phyloP scores from a whole-genome alignment of 345 rosid species.

The Acer campestre region DNA sequence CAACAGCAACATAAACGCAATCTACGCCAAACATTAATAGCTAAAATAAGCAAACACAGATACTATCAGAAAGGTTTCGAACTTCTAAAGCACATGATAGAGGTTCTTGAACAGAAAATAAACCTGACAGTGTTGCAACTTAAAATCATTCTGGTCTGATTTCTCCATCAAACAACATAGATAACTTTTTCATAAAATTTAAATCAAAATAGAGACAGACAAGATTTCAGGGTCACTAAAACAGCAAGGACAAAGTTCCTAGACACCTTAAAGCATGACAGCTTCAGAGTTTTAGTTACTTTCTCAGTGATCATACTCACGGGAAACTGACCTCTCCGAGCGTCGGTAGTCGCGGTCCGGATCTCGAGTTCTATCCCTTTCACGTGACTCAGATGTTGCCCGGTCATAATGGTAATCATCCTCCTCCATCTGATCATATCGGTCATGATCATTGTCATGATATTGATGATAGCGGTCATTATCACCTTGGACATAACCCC shows the following conservation, averaged over 20 bases:
- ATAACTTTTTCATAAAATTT: neutral
- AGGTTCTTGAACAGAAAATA: neutral
- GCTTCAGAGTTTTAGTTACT: neutral
- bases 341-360: conserved; percentile 38
- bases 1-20: neutral
- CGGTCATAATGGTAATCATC: conserved; percentile 65
- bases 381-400: conserved; percentile 38
- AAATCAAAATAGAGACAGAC: conserved; percentile 6
- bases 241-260: neutral
- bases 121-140: neutral
- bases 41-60: neutral
- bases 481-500: conserved; percentile 50
- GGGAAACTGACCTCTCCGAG: conserved; percentile 29
- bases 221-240: neutral
- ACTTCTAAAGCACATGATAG: neutral
- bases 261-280: neutral
- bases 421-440: conserved; percentile 60
- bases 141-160: neutral
- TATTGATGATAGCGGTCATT: conserved; percentile 70
- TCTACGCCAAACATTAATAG: neutral
- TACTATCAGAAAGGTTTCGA: neutral
- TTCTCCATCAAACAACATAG: neutral
- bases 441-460: conserved; percentile 48
- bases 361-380: conserved; percentile 23
- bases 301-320: conserved; percentile 25